These are phyloP conservation scores for Annona cherimola DNA, from an alignment of 164 flowering plant species.

Conservation along the genomic window DNA sequence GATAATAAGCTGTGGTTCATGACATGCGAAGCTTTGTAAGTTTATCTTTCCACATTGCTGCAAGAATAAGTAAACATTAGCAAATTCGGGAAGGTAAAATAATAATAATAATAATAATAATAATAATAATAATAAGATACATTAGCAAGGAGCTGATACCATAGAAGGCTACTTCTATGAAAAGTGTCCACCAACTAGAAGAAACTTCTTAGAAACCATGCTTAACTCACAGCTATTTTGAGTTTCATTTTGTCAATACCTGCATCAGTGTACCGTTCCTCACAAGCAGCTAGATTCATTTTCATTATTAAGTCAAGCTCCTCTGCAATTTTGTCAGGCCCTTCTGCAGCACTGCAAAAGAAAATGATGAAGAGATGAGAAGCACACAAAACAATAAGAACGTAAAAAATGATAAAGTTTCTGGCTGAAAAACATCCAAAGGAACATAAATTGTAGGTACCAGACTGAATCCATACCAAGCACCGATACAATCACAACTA, in stretches of 20 bases:
- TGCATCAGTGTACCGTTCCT: slow-evolving; percentile 82
- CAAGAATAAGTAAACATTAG: slow-evolving; percentile 12
- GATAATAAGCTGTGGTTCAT: slow-evolving; percentile 7
- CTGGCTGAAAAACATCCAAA: too few relatives aligned
- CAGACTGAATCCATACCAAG: too few relatives aligned
- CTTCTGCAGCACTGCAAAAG: slow-evolving; percentile 59
- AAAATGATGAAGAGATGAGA: slow-evolving; percentile 11
- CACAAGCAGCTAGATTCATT: slow-evolving; percentile 50
- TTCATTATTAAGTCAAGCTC: slow-evolving; percentile 55
- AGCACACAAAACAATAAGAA: not conserved
- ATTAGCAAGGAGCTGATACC: not conserved
- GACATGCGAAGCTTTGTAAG: slow-evolving; percentile 37
- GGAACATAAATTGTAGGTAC: too few relatives aligned
- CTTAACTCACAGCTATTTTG: not conserved
- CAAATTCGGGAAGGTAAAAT: too few relatives aligned
- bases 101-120: too few relatives aligned
- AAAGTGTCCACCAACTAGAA: too few relatives aligned
- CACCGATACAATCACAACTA: too few relatives aligned
- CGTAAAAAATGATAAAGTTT: not conserved
- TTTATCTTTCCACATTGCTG: slow-evolving; percentile 60
- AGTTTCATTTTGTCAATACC: slow-evolving; percentile 30
- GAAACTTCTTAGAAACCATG: not conserved
- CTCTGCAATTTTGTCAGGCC: slow-evolving; percentile 52
- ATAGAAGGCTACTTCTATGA: not conserved
- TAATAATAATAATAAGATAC: too few relatives aligned